These are phyloP conservation scores for Actinomortierella wolfii DNA, from an alignment of 371 early-diverging fungal genomes.

Conservation along the genomic window DNA sequence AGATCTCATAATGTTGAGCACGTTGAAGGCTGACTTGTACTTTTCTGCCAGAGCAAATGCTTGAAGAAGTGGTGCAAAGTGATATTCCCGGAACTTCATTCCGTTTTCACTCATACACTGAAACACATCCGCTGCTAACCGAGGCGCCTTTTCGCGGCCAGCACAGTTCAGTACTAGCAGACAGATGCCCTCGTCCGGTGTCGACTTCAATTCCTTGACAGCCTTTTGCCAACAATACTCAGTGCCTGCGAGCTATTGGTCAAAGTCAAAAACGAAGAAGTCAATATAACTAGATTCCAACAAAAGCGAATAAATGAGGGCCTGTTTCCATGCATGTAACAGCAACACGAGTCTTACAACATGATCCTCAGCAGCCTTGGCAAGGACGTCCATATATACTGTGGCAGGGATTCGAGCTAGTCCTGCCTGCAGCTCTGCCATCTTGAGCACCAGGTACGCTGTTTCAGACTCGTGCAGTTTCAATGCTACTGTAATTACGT, in stretches of 20 bases:
- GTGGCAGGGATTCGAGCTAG: slow-evolving; percentile 49
- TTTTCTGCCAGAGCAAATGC: slow-evolving; percentile 61
- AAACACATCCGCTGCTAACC: slow-evolving; percentile 63
- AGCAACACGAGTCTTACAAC: slow-evolving; percentile 38
- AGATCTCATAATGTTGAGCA: slow-evolving; percentile 67
- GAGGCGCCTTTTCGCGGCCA: slow-evolving; percentile 58
- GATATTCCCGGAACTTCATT: slow-evolving; percentile 64
- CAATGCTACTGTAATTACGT: slow-evolving; percentile 50
- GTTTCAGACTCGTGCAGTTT: slow-evolving; percentile 45
- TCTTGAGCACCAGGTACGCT: slow-evolving; percentile 54
- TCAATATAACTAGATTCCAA: neutral
- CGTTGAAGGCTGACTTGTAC: slow-evolving; percentile 67
- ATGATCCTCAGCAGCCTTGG: slow-evolving; percentile 50
- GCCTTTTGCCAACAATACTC: slow-evolving; percentile 60
- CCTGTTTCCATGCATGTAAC: too few relatives aligned
- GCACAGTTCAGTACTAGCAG: slow-evolving; percentile 64
- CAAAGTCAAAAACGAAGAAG: slow-evolving; percentile 1
- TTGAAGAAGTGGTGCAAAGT: slow-evolving; percentile 74
- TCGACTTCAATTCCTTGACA: slow-evolving; percentile 41
- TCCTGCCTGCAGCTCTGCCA: slow-evolving; percentile 52
- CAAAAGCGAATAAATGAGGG: neutral
- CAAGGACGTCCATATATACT: slow-evolving; percentile 55
- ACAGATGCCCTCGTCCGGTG: slow-evolving; percentile 71
- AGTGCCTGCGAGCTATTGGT: slow-evolving; percentile 53
- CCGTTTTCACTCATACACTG: slow-evolving; percentile 57